Conservation (phyloP, 805 yeast genomes). For the Clavispora fructus region DNA sequence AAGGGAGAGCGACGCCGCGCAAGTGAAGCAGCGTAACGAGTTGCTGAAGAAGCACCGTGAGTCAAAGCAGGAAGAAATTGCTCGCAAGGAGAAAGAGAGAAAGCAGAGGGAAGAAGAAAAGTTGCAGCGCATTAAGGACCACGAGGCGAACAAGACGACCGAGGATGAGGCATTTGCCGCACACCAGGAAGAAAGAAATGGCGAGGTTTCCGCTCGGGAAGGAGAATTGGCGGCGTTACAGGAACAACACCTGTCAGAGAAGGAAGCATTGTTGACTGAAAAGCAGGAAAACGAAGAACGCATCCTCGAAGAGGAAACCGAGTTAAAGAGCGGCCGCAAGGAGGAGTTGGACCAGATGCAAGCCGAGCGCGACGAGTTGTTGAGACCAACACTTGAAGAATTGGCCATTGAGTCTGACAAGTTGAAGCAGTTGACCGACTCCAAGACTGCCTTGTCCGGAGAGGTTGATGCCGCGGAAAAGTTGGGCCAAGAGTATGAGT, state of each 20-base stretch:
- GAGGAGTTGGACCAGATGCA: conserved; percentile 45
- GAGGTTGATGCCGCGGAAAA: conserved; percentile 42
- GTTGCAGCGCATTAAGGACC: conserved; percentile 25
- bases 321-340: conserved; percentile 40
- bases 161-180: conserved; percentile 26
- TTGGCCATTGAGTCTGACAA: conserved; percentile 45
- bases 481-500: conserved; percentile 40
- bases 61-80: conserved; percentile 21
- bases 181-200: conserved; percentile 26
- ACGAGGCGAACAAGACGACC: conserved; percentile 26
- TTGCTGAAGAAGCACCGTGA: conserved; percentile 26
- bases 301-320: conserved; percentile 40
- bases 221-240: conserved; percentile 31
- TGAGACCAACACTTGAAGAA: conserved; percentile 52
- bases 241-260: conserved; percentile 34
- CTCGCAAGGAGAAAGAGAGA: conserved; percentile 26
- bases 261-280: conserved; percentile 40
- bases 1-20: conserved; percentile 43
- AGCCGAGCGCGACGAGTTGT: conserved; percentile 47
- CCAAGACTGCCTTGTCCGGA: conserved; percentile 42
- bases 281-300: conserved; percentile 43
- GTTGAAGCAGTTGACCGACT: conserved; percentile 43
- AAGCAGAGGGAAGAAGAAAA: conserved; percentile 33
- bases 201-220: conserved; percentile 24
- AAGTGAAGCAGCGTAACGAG: conserved; percentile 32